Evolutionary conservation across 2,329 filamentous ascomycete genomes (phyloP), one percentile per base, ranked within the genome.

Genomic region (Aplosporella prunicola): DNA sequence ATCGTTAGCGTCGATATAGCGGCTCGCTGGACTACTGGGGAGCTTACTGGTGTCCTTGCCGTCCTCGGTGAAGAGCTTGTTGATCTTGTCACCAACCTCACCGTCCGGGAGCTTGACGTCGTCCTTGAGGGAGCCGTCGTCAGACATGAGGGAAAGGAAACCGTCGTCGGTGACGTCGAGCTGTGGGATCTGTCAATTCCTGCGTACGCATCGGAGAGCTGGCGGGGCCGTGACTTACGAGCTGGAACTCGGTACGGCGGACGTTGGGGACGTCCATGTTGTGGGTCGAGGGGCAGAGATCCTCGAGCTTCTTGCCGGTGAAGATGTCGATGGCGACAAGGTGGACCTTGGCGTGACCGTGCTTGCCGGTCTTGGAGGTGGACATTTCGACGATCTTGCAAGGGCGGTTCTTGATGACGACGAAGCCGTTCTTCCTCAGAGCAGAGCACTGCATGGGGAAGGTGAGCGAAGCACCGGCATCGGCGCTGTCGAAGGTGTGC

Each of bases 301-400:
- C 93, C 76, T 98, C 91, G 52, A 94, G 78, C 81, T 98, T 98
- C 85, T 95, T 98, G 78, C 76, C 76, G 51, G 88, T 98, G 82
- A 98, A 98, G 75, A 98, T 96, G 68, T 98, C 91, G 66, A 93
- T 79, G 63, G 87, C 91, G 61, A 95, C 82, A 58, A 98, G 74
- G 73, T 98, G 89, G 67, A 98, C 91, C 82, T 98, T 98, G 72
- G 91, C 91, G 84, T 98, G 93, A 69, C 91, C 91, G 83, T 98
- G 91, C 86, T 98, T 98, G 72, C 91, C 91, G 55, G 91, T 98
- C 88, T 98, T 98, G 68, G 91, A 98, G 74, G 91, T 98, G 55
- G 87, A 94, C 93, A 98, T 98, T 64, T 98, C 91, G 68, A 96
- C 85, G 60, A 98, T 98, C 84, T 96, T 98, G 88, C 91, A 98